phyloP scores from a whole-genome alignment of 192 early-diverging fungal genomes.

The Podila horticola region DNA sequence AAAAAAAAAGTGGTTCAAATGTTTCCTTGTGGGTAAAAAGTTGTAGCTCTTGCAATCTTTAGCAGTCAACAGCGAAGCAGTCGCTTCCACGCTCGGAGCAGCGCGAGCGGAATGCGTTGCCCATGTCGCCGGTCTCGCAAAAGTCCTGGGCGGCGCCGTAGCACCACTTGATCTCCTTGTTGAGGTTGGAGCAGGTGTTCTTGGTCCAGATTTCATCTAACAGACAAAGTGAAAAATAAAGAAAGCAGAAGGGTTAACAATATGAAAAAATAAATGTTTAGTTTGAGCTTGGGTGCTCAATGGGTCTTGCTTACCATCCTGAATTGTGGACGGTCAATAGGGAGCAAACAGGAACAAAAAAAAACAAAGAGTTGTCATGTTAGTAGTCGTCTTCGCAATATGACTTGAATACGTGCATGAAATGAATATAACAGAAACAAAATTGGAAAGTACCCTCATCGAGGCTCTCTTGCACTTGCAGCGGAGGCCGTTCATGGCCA shows the following conservation, averaged over 20 bases:
- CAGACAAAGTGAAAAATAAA: neutral
- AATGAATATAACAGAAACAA: no score
- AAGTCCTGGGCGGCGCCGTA: neutral
- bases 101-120: neutral
- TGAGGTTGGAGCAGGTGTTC: neutral
- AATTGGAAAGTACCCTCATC: neutral
- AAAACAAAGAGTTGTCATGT: no score
- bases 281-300: neutral
- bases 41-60: neutral
- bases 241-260: no score
- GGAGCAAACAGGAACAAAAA: no score
- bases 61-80: conserved; percentile 4
- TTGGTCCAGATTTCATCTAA: conserved; percentile 4
- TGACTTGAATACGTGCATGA: no score
- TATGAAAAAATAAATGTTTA: neutral
- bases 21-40: no score
- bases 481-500: conserved; percentile 1
- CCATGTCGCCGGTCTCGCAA: conserved; percentile 3
- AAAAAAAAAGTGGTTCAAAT: no score
- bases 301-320: neutral
- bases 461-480: neutral
- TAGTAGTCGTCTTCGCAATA: no score
- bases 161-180: conserved; percentile 6
- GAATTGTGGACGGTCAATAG: no score
- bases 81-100: neutral